Percentiles rank a stretch among this genome's conserved stretches.
These are phyloP conservation scores for Coleophoma eucalyptorum DNA, from an alignment of 2,329 filamentous ascomycete genomes.

Conservation along the genomic window DNA sequence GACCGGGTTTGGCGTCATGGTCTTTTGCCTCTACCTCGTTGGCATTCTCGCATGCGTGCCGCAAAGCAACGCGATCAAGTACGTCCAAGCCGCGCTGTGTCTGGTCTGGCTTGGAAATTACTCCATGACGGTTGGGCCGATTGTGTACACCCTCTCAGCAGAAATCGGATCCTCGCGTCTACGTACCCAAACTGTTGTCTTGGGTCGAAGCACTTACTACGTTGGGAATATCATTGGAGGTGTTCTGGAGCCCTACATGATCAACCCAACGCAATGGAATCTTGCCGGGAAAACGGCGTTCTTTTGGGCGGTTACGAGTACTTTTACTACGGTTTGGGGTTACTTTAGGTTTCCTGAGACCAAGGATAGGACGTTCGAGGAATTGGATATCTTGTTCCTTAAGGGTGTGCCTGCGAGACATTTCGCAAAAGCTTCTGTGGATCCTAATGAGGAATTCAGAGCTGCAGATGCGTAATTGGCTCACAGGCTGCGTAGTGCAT, in stretches of 20 bases:
- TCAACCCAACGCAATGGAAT: conserved; percentile 29
- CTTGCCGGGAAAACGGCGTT: conserved; percentile 35
- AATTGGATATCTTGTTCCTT: conserved; percentile 17
- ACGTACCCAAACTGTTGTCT: conserved; percentile 31
- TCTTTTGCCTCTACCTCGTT: conserved; percentile 38
- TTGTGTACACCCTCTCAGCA: conserved; percentile 33
- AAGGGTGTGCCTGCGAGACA: conserved; percentile 10
- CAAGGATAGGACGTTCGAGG: conserved; percentile 27
- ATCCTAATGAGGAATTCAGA: background rate
- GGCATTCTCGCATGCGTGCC: conserved; percentile 41
- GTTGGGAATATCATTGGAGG: conserved; percentile 26
- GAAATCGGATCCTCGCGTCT: conserved; percentile 33
- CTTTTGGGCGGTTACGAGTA: conserved; percentile 34
- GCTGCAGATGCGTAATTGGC: background rate
- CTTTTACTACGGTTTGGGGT: conserved; percentile 39
- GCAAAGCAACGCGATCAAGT: conserved; percentile 18
- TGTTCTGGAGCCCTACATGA: conserved; percentile 22
- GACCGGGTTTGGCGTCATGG: conserved; percentile 37
- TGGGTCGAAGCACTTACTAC: conserved; percentile 33
- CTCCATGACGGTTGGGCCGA: conserved; percentile 31
- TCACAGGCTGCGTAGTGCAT: too few species aligned
- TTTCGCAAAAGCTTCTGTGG: conserved; percentile 3
- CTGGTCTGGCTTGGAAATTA: conserved; percentile 27
- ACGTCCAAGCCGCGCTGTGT: conserved; percentile 13
- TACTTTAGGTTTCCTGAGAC: conserved; percentile 46